Percentiles rank a stretch among this genome's conserved stretches.
phyloP scores from a whole-genome alignment of 202 grass and related monocot genomes.

The Panicum virgatum region DNA sequence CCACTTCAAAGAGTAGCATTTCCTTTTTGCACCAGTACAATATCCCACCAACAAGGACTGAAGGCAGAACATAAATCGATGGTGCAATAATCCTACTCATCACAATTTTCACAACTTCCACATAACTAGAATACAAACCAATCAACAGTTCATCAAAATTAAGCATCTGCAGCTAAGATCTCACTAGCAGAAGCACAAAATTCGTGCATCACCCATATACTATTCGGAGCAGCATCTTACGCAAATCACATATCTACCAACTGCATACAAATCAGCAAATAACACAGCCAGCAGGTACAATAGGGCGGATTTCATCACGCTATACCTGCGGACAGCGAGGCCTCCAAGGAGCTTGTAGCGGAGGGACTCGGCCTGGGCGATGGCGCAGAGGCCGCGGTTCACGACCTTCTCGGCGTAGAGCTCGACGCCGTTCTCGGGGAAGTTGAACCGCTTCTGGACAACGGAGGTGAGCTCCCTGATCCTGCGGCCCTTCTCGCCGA shows the following conservation, averaged over 20 bases:
- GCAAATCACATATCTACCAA: neutral
- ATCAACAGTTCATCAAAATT: neutral
- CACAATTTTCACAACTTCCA: neutral
- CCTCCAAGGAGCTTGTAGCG: conserved; percentile 89
- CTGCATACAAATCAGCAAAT: neutral
- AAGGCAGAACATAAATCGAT: conserved; percentile 18
- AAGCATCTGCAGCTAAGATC: neutral
- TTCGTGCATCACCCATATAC: neutral
- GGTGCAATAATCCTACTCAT: neutral
- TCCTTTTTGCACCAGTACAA: conserved; percentile 55
- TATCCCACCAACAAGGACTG: conserved; percentile 41
- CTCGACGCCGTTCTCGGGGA: conserved; percentile 73
- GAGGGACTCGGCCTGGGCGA: conserved; percentile 82
- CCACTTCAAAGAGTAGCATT: conserved; percentile 48
- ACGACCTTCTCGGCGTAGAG: conserved; percentile 87
- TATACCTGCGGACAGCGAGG: conserved; percentile 84
- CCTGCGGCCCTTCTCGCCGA: conserved; percentile 81
- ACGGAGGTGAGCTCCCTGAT: conserved; percentile 78
- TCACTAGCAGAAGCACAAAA: neutral
- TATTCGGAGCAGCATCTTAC: too few relatives aligned
- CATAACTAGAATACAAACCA: neutral
- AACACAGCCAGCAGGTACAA: neutral
- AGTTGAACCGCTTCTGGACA: conserved; percentile 90
- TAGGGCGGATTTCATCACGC: neutral
- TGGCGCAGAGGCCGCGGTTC: conserved; percentile 85